Evolutionary conservation across 306 rosid species (phyloP).

Genomic region (Senna tora): DNA sequence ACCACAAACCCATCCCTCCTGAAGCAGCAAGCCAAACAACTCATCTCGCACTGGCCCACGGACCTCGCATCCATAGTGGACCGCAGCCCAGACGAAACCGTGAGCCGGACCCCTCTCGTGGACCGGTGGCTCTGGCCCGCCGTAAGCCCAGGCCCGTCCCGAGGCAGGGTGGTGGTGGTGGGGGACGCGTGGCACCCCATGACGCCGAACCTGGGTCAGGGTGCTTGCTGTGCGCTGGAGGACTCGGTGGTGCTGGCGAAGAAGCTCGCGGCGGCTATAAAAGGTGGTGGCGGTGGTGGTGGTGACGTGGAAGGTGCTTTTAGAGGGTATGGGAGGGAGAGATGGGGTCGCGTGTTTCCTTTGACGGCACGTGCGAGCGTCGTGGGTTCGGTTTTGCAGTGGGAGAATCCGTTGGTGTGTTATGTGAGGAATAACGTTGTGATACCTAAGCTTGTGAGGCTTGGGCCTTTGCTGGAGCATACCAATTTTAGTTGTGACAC

Average conservation of each 20-base stretch:
- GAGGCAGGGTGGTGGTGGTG: slow-evolving; percentile 74
- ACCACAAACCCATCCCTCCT: slow-evolving; percentile 53
- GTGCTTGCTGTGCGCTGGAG: slow-evolving; percentile 94
- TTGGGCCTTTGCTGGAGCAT: slow-evolving; percentile 70
- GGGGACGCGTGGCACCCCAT: slow-evolving; percentile 99
- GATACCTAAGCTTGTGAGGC: slow-evolving; percentile 72
- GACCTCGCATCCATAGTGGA: slow-evolving; percentile 62
- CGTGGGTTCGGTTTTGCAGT: slow-evolving; percentile 74
- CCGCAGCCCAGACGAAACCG: slow-evolving; percentile 63
- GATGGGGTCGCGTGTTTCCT: slow-evolving; percentile 82
- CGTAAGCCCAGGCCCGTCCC: slow-evolving; percentile 63
- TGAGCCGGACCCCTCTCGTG: slow-evolving; percentile 71
- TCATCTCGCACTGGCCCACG: slow-evolving; percentile 65
- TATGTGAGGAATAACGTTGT: slow-evolving; percentile 69
- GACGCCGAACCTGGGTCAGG: slow-evolving; percentile 97
- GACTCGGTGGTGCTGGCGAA: slow-evolving; percentile 71
- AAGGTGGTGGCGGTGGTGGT: neutral
- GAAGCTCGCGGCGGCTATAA: slow-evolving; percentile 67
- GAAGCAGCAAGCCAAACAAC: slow-evolving; percentile 69
- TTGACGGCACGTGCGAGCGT: slow-evolving; percentile 76
- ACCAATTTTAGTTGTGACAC: slow-evolving; percentile 66
- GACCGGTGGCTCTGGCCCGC: slow-evolving; percentile 93
- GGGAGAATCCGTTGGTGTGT: slow-evolving; percentile 76
- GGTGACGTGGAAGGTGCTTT: slow-evolving; percentile 58
- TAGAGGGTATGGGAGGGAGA: slow-evolving; percentile 61